phyloP scores from a whole-genome alignment of 1,284 basidiomycete species.

The Moniliella sp. region DNA sequence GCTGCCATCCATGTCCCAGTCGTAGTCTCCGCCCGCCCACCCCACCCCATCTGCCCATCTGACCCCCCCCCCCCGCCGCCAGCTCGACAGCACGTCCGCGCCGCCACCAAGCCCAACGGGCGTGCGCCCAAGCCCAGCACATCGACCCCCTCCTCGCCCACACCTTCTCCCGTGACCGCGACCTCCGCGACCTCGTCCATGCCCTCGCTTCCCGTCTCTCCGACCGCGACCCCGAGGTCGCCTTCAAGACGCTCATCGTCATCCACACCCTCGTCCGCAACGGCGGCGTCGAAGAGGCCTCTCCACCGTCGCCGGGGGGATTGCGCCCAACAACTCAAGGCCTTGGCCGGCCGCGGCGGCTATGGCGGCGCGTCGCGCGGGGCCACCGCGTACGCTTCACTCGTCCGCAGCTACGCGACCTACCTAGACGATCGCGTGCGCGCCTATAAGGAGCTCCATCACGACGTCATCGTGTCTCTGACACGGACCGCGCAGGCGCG shows the following conservation, averaged over 20 bases:
- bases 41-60: too few species aligned
- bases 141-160: constrained; percentile 60
- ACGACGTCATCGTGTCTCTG: constrained; percentile 61
- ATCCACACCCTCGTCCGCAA: constrained; percentile 86
- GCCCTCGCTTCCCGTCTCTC: constrained; percentile 60
- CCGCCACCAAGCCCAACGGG: constrained; percentile 32
- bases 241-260: constrained; percentile 85
- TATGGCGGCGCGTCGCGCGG: not conserved
- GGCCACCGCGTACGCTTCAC: too few species aligned
- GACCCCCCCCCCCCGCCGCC: too few species aligned
- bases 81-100: too few species aligned
- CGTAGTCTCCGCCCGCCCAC: too few species aligned
- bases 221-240: constrained; percentile 78
- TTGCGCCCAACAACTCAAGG: not conserved
- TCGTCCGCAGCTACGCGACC: constrained; percentile 65
- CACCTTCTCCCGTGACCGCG: constrained; percentile 75
- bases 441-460: constrained; percentile 72
- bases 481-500: too few species aligned
- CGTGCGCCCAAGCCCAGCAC: constrained; percentile 30
- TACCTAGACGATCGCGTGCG: constrained; percentile 69
- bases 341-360: not conserved
- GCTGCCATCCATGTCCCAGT: too few species aligned
- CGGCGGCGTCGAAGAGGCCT: constrained; percentile 71
- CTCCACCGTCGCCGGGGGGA: constrained; percentile 51
- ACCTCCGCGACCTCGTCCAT: constrained; percentile 72